Percentiles rank a stretch among this genome's conserved stretches.
Evolutionary conservation across 306 rosid genomes (phyloP).

Genomic region (Gynostemma pentaphyllum): DNA sequence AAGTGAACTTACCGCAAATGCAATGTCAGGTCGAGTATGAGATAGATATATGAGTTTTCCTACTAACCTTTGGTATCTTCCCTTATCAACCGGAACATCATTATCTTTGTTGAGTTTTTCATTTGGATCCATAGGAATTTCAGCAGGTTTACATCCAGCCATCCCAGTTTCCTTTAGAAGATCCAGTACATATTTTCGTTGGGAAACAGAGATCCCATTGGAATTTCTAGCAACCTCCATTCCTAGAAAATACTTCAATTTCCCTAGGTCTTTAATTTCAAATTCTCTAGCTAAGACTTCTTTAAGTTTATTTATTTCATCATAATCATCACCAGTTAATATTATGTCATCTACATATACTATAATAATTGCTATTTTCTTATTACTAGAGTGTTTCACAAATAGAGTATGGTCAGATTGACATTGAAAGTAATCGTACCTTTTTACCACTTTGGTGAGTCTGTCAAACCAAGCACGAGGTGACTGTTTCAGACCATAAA

Average conservation of each 20-base stretch:
- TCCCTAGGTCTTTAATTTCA: neutral
- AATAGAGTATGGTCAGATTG: too few relatives aligned
- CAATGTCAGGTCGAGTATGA: too few relatives aligned
- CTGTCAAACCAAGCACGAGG: too few relatives aligned
- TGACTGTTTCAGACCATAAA: neutral
- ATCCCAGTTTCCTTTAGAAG: neutral
- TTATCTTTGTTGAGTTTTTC: neutral
- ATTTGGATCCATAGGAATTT: neutral
- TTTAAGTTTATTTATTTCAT: neutral
- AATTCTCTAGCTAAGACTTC: neutral
- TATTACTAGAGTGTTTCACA: too few relatives aligned
- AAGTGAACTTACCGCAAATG: too few relatives aligned
- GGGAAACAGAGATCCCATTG: neutral
- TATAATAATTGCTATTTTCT: too few relatives aligned
- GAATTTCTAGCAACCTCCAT: neutral
- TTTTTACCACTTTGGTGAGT: too few relatives aligned
- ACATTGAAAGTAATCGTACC: too few relatives aligned
- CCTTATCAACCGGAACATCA: neutral
- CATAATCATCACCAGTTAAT: too few relatives aligned
- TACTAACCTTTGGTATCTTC: too few relatives aligned
- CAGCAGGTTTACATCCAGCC: neutral
- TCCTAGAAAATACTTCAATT: neutral
- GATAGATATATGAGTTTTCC: too few relatives aligned
- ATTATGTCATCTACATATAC: too few relatives aligned
- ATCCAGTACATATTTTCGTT: neutral